phyloP scores from a whole-genome alignment of 352 stramenopile species.

The Pythium folliculosum region DNA sequence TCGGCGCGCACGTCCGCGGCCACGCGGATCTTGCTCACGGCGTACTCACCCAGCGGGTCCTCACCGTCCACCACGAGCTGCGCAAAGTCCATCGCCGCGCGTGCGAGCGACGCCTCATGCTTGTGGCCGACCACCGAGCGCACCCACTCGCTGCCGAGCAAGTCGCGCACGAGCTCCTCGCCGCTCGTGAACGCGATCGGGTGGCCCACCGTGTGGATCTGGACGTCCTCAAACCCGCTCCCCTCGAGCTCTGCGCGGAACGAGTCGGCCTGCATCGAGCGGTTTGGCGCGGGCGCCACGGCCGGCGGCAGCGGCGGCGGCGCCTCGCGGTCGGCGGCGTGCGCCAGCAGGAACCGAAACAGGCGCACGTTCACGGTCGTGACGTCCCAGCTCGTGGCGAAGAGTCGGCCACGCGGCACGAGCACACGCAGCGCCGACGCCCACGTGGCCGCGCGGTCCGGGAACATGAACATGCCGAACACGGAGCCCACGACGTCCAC shows the following conservation, averaged over 20 bases:
- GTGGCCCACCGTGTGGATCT: conserved; percentile 13
- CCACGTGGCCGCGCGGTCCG: conserved; percentile 24
- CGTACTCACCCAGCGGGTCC: neutral
- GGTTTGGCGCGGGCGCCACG: neutral
- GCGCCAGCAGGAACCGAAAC: conserved; percentile 8
- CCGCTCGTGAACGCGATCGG: conserved; percentile 8
- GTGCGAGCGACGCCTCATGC: conserved; percentile 13
- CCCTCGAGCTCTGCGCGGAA: conserved; percentile 19
- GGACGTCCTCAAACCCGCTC: conserved; percentile 12
- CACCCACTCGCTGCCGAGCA: conserved; percentile 15
- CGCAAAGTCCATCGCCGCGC: conserved; percentile 11
- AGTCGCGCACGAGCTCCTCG: conserved; percentile 10
- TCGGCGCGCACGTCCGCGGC: neutral
- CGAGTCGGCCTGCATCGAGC: conserved; percentile 6
- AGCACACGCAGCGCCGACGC: conserved; percentile 23
- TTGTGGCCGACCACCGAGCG: conserved; percentile 5
- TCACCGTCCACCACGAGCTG: conserved; percentile 16
- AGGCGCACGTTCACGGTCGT: neutral
- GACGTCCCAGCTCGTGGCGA: conserved; percentile 22
- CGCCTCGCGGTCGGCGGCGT: neutral
- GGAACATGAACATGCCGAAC: conserved; percentile 28
- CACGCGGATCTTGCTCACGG: neutral
- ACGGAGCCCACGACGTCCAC: conserved; percentile 24
- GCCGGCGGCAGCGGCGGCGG: neutral
- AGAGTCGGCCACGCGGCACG: conserved; percentile 6